phyloP scores from a whole-genome alignment of 2,329 filamentous ascomycete species.

The Xylariaceae sp. region DNA sequence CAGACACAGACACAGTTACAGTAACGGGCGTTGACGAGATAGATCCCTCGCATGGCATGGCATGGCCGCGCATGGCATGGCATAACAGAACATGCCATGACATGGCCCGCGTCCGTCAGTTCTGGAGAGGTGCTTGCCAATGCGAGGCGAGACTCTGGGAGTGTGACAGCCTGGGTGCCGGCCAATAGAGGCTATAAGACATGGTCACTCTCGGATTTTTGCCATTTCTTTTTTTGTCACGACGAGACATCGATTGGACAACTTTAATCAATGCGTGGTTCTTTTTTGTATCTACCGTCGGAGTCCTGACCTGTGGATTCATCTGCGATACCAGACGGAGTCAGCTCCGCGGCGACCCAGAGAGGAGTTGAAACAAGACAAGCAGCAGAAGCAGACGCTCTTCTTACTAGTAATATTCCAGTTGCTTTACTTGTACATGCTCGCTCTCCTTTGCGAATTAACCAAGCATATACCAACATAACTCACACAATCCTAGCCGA shows the following conservation, averaged over 20 bases:
- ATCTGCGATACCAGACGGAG: background rate
- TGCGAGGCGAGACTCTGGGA: constrained; percentile 4
- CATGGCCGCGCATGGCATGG: constrained; percentile 14
- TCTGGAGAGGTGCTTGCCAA: constrained; percentile 6
- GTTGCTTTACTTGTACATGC: background rate
- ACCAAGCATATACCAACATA: background rate
- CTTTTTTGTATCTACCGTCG: constrained; percentile 2
- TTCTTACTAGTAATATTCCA: too few relatives aligned
- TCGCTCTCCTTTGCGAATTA: background rate
- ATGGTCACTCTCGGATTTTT: constrained; percentile 12
- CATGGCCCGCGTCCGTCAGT: constrained; percentile 11
- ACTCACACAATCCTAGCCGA: background rate
- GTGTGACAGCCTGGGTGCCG: background rate
- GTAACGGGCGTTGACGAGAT: constrained; percentile 13
- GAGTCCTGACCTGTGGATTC: background rate
- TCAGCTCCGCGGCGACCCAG: background rate
- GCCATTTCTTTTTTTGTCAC: constrained; percentile 12
- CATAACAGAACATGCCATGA: constrained; percentile 8
- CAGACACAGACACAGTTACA: background rate
- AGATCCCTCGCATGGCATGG: constrained; percentile 15
- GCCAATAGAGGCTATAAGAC: constrained; percentile 18
- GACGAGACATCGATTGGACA: background rate
- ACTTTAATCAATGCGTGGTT: background rate
- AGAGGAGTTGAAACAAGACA: background rate
- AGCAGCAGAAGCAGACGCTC: too few relatives aligned